Conservation (phyloP, 306 rosid genomes). For the Fragaria nilgerrensis region DNA sequence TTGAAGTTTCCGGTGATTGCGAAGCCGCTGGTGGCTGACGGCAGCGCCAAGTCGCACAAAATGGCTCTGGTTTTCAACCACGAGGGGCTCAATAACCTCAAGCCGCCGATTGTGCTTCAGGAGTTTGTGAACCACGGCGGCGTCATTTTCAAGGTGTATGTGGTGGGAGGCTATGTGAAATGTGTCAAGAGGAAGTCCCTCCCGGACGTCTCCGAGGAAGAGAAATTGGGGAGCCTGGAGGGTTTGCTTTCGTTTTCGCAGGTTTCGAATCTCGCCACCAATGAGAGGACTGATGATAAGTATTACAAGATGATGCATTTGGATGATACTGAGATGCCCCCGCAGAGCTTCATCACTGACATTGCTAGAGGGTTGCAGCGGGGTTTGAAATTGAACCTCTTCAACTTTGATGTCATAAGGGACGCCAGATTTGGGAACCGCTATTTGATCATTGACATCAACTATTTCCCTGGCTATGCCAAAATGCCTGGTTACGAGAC, state of each 20-base stretch:
- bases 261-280: constrained; percentile 64
- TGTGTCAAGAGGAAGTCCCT: constrained; percentile 88
- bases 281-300: constrained; percentile 58
- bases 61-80: constrained; percentile 73
- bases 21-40: constrained; percentile 86
- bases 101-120: constrained; percentile 82
- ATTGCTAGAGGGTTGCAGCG: constrained; percentile 64
- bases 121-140: constrained; percentile 95
- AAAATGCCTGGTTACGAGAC: constrained; percentile 91
- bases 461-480: constrained; percentile 95
- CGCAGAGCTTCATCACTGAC: constrained; percentile 50
- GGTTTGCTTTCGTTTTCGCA: constrained; percentile 72
- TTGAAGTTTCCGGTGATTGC: constrained; percentile 81
- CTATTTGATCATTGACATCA: constrained; percentile 85
- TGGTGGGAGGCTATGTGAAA: constrained; percentile 63
- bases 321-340: constrained; percentile 88
- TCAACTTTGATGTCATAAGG: constrained; percentile 84
- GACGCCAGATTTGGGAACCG: constrained; percentile 69
- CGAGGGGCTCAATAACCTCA: constrained; percentile 59
- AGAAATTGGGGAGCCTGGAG: constrained; percentile 50
- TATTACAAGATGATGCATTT: constrained; percentile 71
- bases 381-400: constrained; percentile 63
- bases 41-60: constrained; percentile 85
- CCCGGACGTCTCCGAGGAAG: constrained; percentile 81
- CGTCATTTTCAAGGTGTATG: constrained; percentile 87